Evolutionary conservation across 2,329 filamentous ascomycete genomes (phyloP).

Genomic region (Aspergillus unguis): DNA sequence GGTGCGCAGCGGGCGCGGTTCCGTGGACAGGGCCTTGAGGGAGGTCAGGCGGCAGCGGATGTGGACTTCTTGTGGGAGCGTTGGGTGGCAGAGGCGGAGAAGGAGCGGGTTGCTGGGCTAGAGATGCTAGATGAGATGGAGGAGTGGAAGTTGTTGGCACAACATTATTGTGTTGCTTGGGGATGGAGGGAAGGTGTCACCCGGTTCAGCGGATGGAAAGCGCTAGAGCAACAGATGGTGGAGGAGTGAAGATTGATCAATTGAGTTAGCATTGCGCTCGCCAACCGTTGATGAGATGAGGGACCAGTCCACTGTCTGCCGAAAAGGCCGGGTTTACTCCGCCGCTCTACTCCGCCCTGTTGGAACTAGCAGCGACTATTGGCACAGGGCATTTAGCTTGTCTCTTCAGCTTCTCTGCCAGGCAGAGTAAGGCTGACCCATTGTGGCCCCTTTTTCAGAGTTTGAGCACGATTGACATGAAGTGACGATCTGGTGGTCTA

Average conservation of each 20-base stretch:
- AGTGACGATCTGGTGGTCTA: slow-evolving; percentile 2
- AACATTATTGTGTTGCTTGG: slow-evolving; percentile 89
- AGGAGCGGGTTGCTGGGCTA: slow-evolving; percentile 70
- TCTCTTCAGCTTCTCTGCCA: neutral
- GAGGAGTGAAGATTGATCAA: slow-evolving; percentile 3
- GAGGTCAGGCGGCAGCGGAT: slow-evolving; percentile 56
- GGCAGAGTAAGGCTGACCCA: slow-evolving; percentile 1
- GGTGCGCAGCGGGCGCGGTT: slow-evolving; percentile 67
- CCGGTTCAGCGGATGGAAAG: slow-evolving; percentile 38
- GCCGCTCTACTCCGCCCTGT: neutral
- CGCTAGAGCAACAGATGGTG: slow-evolving; percentile 27
- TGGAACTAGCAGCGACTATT: slow-evolving; percentile 4
- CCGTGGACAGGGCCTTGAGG: slow-evolving; percentile 61
- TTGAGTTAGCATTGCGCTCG: neutral
- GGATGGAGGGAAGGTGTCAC: slow-evolving; percentile 60
- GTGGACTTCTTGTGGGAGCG: slow-evolving; percentile 69
- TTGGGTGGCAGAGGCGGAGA: slow-evolving; percentile 71
- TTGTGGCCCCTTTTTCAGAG: slow-evolving; percentile 5
- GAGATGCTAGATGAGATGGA: slow-evolving; percentile 95
- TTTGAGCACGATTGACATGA: neutral
- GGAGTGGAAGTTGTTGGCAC: slow-evolving; percentile 82
- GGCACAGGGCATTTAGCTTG: neutral
- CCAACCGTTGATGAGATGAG: neutral
- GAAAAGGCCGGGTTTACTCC: neutral
- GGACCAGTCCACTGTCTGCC: neutral